Base-by-base conservation (phyloP, 2,329 filamentous ascomycete genomes). In the Trichoderma sp. region DNA sequence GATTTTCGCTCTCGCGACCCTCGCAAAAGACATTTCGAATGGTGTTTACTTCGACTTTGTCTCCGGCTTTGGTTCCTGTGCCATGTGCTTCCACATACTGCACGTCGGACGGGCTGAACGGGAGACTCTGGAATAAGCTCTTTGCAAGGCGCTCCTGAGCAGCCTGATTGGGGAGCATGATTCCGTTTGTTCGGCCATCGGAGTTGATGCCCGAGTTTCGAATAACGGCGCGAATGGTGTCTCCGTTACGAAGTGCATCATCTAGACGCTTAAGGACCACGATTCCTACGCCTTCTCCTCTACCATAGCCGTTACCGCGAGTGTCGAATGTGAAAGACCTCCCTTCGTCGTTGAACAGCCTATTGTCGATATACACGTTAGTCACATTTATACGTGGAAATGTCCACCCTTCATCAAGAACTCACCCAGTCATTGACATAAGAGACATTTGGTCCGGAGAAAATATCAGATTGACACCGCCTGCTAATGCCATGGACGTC, bases 231-330 rank as follows among this genome's bases (percentile, higher is more conserved):
- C 82, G 77, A 33, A 86, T 81, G 0, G 79, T 80, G 76, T 89
- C 85, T 2, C 84, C 84, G 66, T 87, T 86, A 4, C 78, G 76
- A 0, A 88, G 59, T 0, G 88, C 88, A 60, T 84, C 81, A 4
- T 81, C 80, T 0, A 89, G 79, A 0, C 80, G 82, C 79, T 89
- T 89, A 2, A 90, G 76, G 1, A 88, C 76, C 1, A 89, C 74
- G 14, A 83, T 80, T 0, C 81, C 85, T 14, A 85, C 78, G 1
- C 79, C 79, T 9, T 80, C 78, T 6, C 76, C 87, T 83, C 88
- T 83, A 1, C 83, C 86, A 79, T 89, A 90, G 1, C 89, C 89
- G 75, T 86, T 83, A 3, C 85, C 88, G 21, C 79, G 79, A 3
- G 77, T 76, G 76, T 87, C 88, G 79, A 83, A 87, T 68, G 77